Evolutionary conservation across 2,329 filamentous ascomycete genomes (phyloP).

Genomic region (Clarireedia hainanense): DNA sequence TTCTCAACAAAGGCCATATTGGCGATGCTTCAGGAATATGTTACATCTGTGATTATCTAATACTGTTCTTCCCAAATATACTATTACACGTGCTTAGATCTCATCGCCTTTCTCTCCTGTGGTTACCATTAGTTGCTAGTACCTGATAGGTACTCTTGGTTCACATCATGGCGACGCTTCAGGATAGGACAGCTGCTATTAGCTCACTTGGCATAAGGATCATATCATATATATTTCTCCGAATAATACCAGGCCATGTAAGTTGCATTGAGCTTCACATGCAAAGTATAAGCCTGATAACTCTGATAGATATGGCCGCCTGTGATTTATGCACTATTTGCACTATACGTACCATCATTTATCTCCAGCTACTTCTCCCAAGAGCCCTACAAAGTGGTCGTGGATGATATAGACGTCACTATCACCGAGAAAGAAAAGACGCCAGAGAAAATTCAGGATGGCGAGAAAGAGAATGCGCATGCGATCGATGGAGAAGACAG

Average conservation of each 20-base stretch:
- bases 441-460: no score
- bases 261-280: slow-evolving; percentile 11
- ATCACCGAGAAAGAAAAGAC: slow-evolving; percentile 38
- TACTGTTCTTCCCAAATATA: no score
- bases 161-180: neutral
- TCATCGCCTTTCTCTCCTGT: neutral
- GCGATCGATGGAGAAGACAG: slow-evolving; percentile 10
- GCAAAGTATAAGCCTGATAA: neutral
- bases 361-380: slow-evolving; percentile 49
- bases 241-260: slow-evolving; percentile 41
- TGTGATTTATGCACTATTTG: slow-evolving; percentile 52
- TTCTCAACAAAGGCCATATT: no score
- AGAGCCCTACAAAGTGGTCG: slow-evolving; percentile 48
- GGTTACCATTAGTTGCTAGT: neutral
- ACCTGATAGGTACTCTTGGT: neutral
- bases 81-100: neutral
- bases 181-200: slow-evolving; percentile 22
- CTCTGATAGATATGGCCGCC: slow-evolving; percentile 30
- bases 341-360: slow-evolving; percentile 58
- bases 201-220: slow-evolving; percentile 44
- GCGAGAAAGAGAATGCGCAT: no score
- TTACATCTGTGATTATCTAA: no score
- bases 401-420: slow-evolving; percentile 49
- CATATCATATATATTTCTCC: slow-evolving; percentile 48
- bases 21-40: no score